Percentiles rank a stretch among this genome's conserved stretches.
Conservation (phyloP, 306 rosid genomes). For the Fagus sylvatica region DNA sequence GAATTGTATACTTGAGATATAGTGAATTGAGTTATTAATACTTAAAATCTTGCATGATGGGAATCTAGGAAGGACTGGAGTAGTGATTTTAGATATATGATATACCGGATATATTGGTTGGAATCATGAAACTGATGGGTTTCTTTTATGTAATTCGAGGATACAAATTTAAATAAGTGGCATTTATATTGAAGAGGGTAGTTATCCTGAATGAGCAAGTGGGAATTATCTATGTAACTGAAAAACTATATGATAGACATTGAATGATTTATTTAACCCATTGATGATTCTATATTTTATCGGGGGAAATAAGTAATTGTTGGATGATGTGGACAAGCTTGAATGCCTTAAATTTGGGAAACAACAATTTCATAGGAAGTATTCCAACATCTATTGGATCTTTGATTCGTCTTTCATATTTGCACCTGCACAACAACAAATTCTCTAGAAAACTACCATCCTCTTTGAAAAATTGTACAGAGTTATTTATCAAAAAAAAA, state of each 20-base stretch:
- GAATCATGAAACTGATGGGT: not conserved
- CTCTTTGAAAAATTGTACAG: constrained; percentile 8
- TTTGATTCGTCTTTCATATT: not conserved
- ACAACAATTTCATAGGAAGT: constrained; percentile 22
- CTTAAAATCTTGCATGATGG: not conserved
- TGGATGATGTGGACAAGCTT: constrained; percentile 6
- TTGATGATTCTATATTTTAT: not conserved
- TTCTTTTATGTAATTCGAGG: not conserved
- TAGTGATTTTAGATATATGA: not conserved
- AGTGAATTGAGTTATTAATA: not conserved
- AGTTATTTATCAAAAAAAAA: too few relatives aligned
- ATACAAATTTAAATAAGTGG: not conserved
- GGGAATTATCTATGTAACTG: not conserved
- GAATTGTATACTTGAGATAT: not conserved
- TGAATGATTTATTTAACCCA: not conserved
- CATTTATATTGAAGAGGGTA: not conserved
- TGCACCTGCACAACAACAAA: constrained; percentile 23
- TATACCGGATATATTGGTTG: not conserved
- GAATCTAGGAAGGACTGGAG: not conserved
- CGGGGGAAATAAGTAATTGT: constrained; percentile 12
- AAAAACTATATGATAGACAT: too few relatives aligned
- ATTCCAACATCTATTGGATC: constrained; percentile 34
- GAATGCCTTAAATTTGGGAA: constrained; percentile 5
- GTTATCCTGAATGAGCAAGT: not conserved
- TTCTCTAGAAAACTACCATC: constrained; percentile 21